phyloP scores from a whole-genome alignment of 495 filamentous ascomycete genomes.

The Aspergillus ellipticus region DNA sequence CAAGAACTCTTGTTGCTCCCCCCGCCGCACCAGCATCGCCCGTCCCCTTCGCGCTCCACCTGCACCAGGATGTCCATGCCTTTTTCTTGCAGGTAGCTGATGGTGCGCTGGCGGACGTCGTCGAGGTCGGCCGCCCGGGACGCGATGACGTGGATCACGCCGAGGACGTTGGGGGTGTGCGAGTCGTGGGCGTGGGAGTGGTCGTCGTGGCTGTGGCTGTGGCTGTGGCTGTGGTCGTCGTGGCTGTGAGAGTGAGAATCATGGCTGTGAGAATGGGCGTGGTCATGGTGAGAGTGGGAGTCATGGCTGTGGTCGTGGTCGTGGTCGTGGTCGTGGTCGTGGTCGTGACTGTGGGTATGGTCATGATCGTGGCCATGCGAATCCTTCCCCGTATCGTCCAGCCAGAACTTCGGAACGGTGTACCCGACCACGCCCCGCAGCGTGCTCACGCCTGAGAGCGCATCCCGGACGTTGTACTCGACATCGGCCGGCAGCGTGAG shows the following conservation, averaged over 20 bases:
- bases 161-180: constrained; percentile 54
- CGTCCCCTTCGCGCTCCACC: constrained; percentile 71
- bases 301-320: constrained; percentile 21
- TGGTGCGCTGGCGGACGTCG: constrained; percentile 67
- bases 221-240: constrained; percentile 25
- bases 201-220: constrained; percentile 19
- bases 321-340: constrained; percentile 21
- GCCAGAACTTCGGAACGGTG: constrained; percentile 88
- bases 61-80: constrained; percentile 72
- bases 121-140: constrained; percentile 66
- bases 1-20: constrained; percentile 32
- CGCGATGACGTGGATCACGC: constrained; percentile 80
- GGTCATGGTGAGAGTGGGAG: constrained; percentile 6
- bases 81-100: constrained; percentile 53
- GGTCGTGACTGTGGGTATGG: constrained; percentile 19
- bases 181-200: constrained; percentile 23
- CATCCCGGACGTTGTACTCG: constrained; percentile 85
- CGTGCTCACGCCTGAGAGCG: constrained; percentile 75
- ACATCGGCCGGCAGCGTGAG: constrained; percentile 79
- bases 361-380: constrained; percentile 23
- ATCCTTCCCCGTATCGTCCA: constrained; percentile 61
- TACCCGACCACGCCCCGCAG: constrained; percentile 84
- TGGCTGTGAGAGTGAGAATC: constrained; percentile 15
- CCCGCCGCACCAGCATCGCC: constrained; percentile 75
- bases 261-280: constrained; percentile 14